phyloP scores from a whole-genome alignment of 2,329 filamentous ascomycete species.

The Venturiaceae sp. region DNA sequence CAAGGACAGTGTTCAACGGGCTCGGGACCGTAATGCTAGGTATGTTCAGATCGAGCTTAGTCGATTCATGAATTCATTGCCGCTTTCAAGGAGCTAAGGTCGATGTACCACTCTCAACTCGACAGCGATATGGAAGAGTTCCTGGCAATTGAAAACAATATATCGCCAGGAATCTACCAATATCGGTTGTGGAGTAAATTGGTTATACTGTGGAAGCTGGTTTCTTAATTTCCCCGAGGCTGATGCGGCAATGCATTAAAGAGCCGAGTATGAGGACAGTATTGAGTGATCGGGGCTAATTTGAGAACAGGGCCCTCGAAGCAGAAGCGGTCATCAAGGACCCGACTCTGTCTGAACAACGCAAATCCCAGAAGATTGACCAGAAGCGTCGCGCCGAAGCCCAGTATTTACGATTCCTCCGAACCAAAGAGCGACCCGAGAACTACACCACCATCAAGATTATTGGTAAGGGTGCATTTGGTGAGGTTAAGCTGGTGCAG shows the following conservation, averaged over 20 bases:
- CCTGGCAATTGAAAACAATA: too few species aligned
- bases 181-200: too few species aligned
- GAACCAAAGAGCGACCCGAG: conserved; percentile 84
- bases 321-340: conserved; percentile 79
- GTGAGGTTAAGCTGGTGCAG: conserved; percentile 95
- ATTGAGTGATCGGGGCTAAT: background rate
- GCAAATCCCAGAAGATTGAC: conserved; percentile 78
- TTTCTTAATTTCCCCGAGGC: too few species aligned
- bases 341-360: conserved; percentile 59
- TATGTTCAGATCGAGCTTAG: conserved; percentile 35
- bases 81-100: too few species aligned
- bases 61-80: background rate
- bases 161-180: too few species aligned
- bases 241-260: background rate
- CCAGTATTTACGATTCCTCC: conserved; percentile 85
- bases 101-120: too few species aligned
- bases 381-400: conserved; percentile 81
- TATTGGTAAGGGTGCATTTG: conserved; percentile 97
- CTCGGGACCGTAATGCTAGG: conserved; percentile 90
- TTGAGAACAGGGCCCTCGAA: conserved; percentile 65
- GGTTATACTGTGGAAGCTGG: too few species aligned
- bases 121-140: too few species aligned
- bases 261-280: too few species aligned
- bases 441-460: conserved; percentile 97
- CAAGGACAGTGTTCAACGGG: conserved; percentile 95